Evolutionary conservation across 2,329 filamentous ascomycete species (phyloP).

Genomic region (Aspergillus terreus): DNA sequence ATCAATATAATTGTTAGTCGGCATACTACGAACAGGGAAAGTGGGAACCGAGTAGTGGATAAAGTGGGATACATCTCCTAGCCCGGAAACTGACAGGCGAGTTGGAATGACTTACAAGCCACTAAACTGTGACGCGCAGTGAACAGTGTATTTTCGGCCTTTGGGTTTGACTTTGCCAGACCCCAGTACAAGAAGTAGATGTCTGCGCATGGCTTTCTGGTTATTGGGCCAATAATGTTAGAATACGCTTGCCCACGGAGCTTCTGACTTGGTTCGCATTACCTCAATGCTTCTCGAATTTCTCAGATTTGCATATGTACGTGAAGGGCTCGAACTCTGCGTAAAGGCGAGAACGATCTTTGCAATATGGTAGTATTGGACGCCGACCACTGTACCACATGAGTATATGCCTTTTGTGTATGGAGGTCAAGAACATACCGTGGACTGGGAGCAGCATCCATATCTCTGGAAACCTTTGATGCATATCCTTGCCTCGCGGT

Average conservation of each 20-base stretch:
- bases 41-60: not conserved
- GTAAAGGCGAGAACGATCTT: constrained; percentile 27
- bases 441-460: constrained; percentile 32
- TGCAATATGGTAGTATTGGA: constrained; percentile 34
- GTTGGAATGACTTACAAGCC: constrained; percentile 16
- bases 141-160: constrained; percentile 25
- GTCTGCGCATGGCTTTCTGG: constrained; percentile 19
- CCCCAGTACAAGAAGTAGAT: constrained; percentile 23
- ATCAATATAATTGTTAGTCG: not conserved
- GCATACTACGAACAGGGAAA: not conserved
- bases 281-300: constrained; percentile 22
- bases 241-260: not conserved
- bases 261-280: not conserved
- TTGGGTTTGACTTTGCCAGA: constrained; percentile 22
- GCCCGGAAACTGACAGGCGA: not conserved
- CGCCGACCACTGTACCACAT: constrained; percentile 24
- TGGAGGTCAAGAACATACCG: constrained; percentile 8
- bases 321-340: constrained; percentile 6
- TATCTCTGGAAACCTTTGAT: constrained; percentile 25
- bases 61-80: not conserved
- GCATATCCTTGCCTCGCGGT: constrained; percentile 14
- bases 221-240: not conserved
- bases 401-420: not conserved
- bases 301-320: constrained; percentile 17
- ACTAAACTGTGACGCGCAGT: constrained; percentile 25